Evolutionary conservation across 768 basidiomycete genomes (phyloP).

Genomic region (Boletus tylopilopsis): DNA sequence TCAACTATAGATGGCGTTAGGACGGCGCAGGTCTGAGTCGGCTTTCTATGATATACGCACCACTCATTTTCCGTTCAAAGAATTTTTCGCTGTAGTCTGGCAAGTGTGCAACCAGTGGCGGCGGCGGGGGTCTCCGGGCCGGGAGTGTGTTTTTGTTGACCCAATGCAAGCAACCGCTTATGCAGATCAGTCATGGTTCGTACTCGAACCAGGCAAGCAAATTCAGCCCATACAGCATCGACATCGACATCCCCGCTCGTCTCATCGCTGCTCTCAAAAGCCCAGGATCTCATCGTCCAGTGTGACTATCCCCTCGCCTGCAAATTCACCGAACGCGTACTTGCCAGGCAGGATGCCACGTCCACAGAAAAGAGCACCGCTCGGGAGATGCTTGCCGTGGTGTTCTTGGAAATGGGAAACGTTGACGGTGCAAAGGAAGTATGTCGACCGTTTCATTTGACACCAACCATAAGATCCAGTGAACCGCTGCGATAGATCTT

Average conservation of each 20-base stretch:
- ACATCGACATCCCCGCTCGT: constrained; percentile 39
- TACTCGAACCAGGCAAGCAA: constrained; percentile 43
- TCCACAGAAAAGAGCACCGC: constrained; percentile 57
- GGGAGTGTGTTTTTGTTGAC: constrained; percentile 11
- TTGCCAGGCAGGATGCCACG: constrained; percentile 49
- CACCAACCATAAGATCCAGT: background rate
- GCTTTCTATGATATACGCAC: too few species aligned
- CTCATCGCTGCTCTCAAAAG: constrained; percentile 64
- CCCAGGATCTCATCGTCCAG: constrained; percentile 76
- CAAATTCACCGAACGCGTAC: constrained; percentile 64
- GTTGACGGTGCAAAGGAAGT: constrained; percentile 68
- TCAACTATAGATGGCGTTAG: too few species aligned
- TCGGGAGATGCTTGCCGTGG: constrained; percentile 77
- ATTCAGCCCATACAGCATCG: constrained; percentile 7
- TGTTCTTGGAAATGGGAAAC: constrained; percentile 76
- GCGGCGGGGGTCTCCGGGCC: background rate
- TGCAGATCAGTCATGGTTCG: constrained; percentile 45
- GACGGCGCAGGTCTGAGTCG: too few species aligned
- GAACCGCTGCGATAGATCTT: constrained; percentile 50
- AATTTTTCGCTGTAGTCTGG: too few species aligned
- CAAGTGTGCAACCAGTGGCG: too few species aligned
- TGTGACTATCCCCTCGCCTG: constrained; percentile 81
- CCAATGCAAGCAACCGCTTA: constrained; percentile 18
- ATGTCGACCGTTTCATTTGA: constrained; percentile 21
- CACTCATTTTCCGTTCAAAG: too few species aligned